Evolutionary conservation across 2,329 filamentous ascomycete species (phyloP), one percentile per base, ranked within the genome.

Genomic region (Blastomyces parvus): DNA sequence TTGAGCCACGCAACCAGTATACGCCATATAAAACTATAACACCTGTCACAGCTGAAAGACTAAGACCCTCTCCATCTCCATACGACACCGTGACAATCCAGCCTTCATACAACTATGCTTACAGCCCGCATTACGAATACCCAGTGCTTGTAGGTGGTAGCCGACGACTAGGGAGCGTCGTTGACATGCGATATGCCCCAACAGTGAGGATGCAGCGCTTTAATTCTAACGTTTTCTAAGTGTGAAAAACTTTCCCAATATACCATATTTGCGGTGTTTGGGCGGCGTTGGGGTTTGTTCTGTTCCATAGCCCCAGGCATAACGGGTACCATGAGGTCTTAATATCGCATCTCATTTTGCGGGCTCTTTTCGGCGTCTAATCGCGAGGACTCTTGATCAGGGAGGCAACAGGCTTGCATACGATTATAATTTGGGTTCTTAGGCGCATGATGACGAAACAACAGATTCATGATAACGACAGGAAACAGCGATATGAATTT

Each of bases 31-130:
- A 42, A 42, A 40, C 36, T 6, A 42, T 58, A 25, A 25, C 55
- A 8, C 55, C 55, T 1, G 33, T 25, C n/a, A 7, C 36, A n/a
- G 36, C 11, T 36, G 33, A 58, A 27, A 25, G 30, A 22, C 11
- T 11, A 14, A 22, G 13, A 6, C 8, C 19, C 13, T 6, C 36
- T 11, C 33, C 53, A n/a, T 22, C 13, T 22, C 36, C n/a, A 40
- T 58, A 58, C 33, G 11, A 58, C 2, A 58, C 55, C 13, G 55
- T 58, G 36, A 42, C 55, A 27, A 42, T 58, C 22, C n/a, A 58
- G 14, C 55, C 55, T 22, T 40, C 55, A 13, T 17, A 58, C 11
- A 58, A 11, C 13, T 25, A 42, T 36, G n/a, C 38, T 11, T 42
- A 58, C 36, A 13, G 42, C 5, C 22, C 36, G 9, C 33, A 22